These are phyloP conservation scores for Podospora pseudopauciseta DNA, from an alignment of 495 filamentous ascomycete genomes.

Conservation along the genomic window DNA sequence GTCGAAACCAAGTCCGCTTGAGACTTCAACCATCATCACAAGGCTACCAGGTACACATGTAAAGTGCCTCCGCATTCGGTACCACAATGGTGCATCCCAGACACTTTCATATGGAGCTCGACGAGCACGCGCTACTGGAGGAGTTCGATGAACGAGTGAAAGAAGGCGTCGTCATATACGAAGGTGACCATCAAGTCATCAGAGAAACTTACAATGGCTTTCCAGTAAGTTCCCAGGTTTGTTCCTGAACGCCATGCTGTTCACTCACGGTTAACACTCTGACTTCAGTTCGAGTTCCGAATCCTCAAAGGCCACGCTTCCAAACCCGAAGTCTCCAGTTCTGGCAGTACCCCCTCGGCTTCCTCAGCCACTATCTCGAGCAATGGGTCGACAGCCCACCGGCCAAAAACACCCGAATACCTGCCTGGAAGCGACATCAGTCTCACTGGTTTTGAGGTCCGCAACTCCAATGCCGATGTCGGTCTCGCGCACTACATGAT, in stretches of 20 bases:
- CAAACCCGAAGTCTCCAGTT: background rate
- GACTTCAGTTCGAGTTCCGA: background rate
- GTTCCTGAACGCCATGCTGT: too few relatives aligned
- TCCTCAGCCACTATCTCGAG: background rate
- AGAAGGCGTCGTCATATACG: background rate
- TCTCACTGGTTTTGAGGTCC: slow-evolving; percentile 21
- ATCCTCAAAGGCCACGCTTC: background rate
- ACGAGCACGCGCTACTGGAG: background rate
- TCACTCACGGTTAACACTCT: background rate
- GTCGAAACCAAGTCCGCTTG: background rate
- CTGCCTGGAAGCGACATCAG: slow-evolving; percentile 30
- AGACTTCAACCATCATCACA: background rate
- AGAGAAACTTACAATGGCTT: background rate
- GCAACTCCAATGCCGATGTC: slow-evolving; percentile 3
- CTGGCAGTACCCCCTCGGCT: too few relatives aligned
- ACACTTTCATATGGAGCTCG: background rate
- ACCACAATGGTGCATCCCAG: background rate
- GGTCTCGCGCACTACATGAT: slow-evolving; percentile 34
- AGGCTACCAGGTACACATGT: background rate
- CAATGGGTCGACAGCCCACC: background rate
- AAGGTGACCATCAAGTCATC: background rate
- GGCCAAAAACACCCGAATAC: background rate
- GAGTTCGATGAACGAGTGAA: background rate
- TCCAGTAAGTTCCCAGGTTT: background rate
- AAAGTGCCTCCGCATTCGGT: too few relatives aligned